Conservation (phyloP, 2,329 filamentous ascomycete genomes). For the Phyllosticta citriasiana region DNA sequence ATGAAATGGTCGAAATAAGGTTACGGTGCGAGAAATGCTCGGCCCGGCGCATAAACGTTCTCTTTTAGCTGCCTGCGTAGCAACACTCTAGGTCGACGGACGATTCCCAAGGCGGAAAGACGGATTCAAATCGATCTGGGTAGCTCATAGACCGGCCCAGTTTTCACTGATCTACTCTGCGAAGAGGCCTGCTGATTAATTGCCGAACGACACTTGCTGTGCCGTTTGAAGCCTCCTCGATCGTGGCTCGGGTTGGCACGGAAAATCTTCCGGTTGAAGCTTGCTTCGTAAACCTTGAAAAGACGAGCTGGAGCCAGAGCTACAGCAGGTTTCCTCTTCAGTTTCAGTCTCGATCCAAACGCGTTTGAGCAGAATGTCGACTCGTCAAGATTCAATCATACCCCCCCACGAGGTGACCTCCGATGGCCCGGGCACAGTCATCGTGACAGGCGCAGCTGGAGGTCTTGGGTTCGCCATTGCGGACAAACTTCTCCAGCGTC, state of each 20-base stretch:
- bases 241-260: neutral
- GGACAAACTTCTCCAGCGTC: neutral
- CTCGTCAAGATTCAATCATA: neutral
- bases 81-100: neutral
- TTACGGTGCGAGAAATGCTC: neutral
- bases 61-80: neutral
- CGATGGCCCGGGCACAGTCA: neutral
- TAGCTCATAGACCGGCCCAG: neutral
- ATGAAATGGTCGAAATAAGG: neutral
- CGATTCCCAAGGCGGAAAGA: neutral
- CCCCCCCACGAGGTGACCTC: neutral
- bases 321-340: neutral
- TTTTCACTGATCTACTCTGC: neutral
- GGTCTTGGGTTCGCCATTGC: slow-evolving; percentile 10
- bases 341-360: neutral
- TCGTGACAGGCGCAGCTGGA: slow-evolving; percentile 10
- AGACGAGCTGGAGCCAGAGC: neutral
- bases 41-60: neutral
- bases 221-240: neutral
- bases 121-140: neutral
- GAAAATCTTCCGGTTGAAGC: neutral
- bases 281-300: neutral
- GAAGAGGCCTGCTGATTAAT: neutral
- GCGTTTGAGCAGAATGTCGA: neutral
- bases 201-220: neutral